Evolutionary conservation across 345 rosid species (phyloP).

Genomic region (Garcia nutans): DNA sequence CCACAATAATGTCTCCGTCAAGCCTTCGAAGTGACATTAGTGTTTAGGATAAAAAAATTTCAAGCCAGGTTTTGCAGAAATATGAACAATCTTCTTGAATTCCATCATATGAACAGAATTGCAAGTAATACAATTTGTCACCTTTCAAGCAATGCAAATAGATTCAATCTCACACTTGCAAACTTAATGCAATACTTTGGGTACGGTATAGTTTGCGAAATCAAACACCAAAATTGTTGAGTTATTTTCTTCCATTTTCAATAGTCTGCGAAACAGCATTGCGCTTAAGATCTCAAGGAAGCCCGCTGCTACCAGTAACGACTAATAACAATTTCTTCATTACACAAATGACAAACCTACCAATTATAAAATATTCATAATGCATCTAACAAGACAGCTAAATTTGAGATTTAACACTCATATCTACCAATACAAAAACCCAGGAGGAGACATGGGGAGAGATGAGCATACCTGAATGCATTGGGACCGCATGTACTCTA

Average conservation of each 20-base stretch:
- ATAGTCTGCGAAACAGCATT: neutral
- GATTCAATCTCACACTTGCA: neutral
- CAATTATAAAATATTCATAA: neutral
- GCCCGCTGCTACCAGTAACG: neutral
- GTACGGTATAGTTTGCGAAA: neutral
- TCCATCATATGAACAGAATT: neutral
- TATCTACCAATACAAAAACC: neutral
- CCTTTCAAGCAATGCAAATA: neutral
- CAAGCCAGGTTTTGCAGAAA: neutral
- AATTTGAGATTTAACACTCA: neutral
- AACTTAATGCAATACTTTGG: neutral
- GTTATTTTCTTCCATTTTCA: neutral
- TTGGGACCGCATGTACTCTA: constrained; percentile 71
- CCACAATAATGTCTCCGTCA: neutral
- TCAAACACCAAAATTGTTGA: neutral
- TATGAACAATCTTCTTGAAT: neutral
- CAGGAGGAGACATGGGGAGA: neutral
- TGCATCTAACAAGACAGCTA: neutral
- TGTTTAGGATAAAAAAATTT: no score
- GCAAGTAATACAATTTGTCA: neutral
- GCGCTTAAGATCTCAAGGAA: neutral
- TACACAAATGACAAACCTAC: constrained; percentile 4
- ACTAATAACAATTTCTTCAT: neutral
- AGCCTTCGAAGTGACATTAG: neutral
- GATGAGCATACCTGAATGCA: constrained; percentile 73